These are phyloP conservation scores for Phaseolus coccineus DNA, from an alignment of 331 rosid genomes.

Conservation along the genomic window DNA sequence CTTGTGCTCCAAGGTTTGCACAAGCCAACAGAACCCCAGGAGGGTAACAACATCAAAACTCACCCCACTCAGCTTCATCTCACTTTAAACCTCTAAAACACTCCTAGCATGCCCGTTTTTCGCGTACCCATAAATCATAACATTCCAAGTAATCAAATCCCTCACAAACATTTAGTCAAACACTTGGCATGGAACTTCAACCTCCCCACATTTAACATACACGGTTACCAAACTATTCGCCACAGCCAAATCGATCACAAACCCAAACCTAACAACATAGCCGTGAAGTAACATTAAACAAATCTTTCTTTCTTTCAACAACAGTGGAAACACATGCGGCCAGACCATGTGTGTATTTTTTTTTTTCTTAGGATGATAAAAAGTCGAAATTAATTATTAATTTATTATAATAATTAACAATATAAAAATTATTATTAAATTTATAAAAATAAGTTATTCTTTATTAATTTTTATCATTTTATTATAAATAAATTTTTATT, in stretches of 20 bases:
- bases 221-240: slow-evolving; percentile 76
- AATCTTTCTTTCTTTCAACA: too few relatives aligned
- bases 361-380: too few relatives aligned
- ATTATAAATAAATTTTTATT: too few relatives aligned
- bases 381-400: too few relatives aligned
- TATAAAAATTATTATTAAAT: too few relatives aligned
- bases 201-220: slow-evolving; percentile 79
- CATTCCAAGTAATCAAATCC: slow-evolving; percentile 91
- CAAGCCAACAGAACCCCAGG: slow-evolving; percentile 58
- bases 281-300: slow-evolving; percentile 43
- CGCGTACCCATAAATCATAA: slow-evolving; percentile 87
- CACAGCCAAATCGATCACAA: slow-evolving; percentile 60
- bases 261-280: slow-evolving; percentile 57
- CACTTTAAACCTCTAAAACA: slow-evolving; percentile 70
- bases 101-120: slow-evolving; percentile 72
- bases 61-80: slow-evolving; percentile 49
- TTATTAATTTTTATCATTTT: too few relatives aligned
- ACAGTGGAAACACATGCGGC: too few relatives aligned
- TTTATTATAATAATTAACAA: too few relatives aligned
- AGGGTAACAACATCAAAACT: slow-evolving; percentile 56
- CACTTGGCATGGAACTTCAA: slow-evolving; percentile 55
- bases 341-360: too few relatives aligned
- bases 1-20: slow-evolving; percentile 59
- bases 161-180: slow-evolving; percentile 69
- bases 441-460: too few relatives aligned